Evolutionary conservation across 768 basidiomycete species (phyloP).

Genomic region (Leccinum fibrillosum): DNA sequence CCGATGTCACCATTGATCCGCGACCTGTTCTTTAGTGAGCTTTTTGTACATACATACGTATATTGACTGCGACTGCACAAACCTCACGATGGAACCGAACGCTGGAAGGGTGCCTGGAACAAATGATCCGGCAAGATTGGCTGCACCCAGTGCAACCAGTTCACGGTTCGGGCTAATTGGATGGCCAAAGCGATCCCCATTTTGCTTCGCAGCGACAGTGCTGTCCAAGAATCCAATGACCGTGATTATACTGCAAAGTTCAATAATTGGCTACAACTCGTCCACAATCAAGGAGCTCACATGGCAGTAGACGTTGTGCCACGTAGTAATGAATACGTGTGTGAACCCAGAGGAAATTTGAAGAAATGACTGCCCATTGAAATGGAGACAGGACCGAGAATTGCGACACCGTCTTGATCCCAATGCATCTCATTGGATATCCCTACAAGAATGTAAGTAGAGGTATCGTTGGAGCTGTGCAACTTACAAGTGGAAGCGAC

Average conservation of each 20-base stretch:
- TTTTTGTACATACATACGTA: not conserved
- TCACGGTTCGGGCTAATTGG: slow-evolving; percentile 93
- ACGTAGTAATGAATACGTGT: slow-evolving; percentile 61
- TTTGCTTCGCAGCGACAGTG: slow-evolving; percentile 95
- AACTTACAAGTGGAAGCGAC: slow-evolving; percentile 74
- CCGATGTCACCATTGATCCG: slow-evolving; percentile 91
- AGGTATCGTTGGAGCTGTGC: not conserved
- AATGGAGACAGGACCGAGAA: slow-evolving; percentile 77
- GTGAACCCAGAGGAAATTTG: slow-evolving; percentile 64
- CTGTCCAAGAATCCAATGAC: slow-evolving; percentile 92
- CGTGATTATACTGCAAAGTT: slow-evolving; percentile 55
- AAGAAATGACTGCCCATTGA: slow-evolving; percentile 61
- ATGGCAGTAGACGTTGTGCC: slow-evolving; percentile 84
- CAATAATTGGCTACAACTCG: not conserved
- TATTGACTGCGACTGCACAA: slow-evolving; percentile 12
- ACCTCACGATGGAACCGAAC: slow-evolving; percentile 92
- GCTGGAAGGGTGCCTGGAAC: slow-evolving; percentile 89
- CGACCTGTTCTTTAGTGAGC: slow-evolving; percentile 40
- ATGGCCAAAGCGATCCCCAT: slow-evolving; percentile 78
- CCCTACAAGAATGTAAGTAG: slow-evolving; percentile 39
- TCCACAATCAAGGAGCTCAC: slow-evolving; percentile 34
- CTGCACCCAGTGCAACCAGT: slow-evolving; percentile 83
- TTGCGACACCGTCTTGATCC: slow-evolving; percentile 76
- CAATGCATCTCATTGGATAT: slow-evolving; percentile 67
- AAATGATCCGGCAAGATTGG: slow-evolving; percentile 76